Evolutionary conservation across 1,284 basidiomycete genomes (phyloP).

Genomic region (Caloboletus inedulis): DNA sequence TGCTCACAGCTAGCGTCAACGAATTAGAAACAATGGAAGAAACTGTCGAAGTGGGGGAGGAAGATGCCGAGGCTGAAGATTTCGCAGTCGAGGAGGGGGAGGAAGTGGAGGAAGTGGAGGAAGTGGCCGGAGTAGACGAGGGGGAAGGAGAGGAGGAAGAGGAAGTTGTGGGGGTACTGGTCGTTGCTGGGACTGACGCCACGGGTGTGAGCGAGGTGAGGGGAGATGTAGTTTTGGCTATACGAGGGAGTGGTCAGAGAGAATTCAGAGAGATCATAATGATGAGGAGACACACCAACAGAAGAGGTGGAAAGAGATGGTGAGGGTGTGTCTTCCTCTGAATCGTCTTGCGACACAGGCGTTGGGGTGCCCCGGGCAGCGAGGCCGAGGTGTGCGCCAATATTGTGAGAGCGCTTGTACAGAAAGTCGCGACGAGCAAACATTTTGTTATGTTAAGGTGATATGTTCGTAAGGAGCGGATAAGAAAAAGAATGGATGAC

Average conservation of each 20-base stretch:
- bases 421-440: constrained; percentile 11
- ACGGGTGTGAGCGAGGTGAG: not conserved
- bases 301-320: not conserved
- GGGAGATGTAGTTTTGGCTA: not conserved
- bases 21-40: not conserved
- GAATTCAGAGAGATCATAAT: not conserved
- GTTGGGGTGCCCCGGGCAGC: not conserved
- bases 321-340: not conserved
- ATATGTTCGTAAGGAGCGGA: constrained; percentile 19
- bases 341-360: fast-evolving
- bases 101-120: not conserved
- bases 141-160: not conserved
- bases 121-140: not conserved
- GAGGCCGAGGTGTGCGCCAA: not conserved
- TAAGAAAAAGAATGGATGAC: constrained; percentile 9
- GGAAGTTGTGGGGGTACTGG: not conserved
- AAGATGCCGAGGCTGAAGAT: not conserved
- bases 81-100: not conserved
- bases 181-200: not conserved
- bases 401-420: constrained; percentile 14
- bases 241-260: not conserved
- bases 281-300: not conserved
- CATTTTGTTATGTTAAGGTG: constrained; percentile 9
- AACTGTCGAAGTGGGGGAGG: constrained; percentile 3
- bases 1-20: constrained; percentile 11